Conservation (phyloP, 177 flowering plant genomes). For the Telopea speciosissima region DNA sequence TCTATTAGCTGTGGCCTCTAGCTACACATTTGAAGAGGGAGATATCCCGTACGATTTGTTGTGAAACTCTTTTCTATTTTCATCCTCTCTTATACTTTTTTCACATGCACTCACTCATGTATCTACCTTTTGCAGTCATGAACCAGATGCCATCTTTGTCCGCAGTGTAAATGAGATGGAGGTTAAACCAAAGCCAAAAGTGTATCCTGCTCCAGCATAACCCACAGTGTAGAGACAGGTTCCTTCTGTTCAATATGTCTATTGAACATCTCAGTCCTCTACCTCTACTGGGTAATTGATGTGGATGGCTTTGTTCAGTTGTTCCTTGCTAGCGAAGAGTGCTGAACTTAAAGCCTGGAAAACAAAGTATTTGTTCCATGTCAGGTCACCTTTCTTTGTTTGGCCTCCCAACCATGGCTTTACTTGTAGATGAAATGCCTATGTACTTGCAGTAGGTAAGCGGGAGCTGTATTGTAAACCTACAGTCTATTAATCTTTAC, state of each 20-base stretch:
- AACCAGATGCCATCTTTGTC: slow-evolving; percentile 87
- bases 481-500: neutral
- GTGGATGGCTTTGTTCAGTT: neutral
- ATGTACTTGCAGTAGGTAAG: neutral
- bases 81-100: neutral
- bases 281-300: neutral
- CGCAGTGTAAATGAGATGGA: slow-evolving; percentile 89
- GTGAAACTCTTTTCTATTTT: neutral
- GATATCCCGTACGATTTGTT: slow-evolving; percentile 57
- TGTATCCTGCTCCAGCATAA: slow-evolving; percentile 42
- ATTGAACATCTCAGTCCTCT: neutral
- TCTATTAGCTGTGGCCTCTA: slow-evolving; percentile 91
- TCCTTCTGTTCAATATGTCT: neutral
- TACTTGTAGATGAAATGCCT: neutral
- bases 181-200: slow-evolving; percentile 96
- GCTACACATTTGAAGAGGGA: slow-evolving; percentile 97
- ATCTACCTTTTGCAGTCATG: slow-evolving; percentile 61
- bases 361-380: neutral
- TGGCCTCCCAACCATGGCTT: neutral
- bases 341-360: neutral
- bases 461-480: neutral
- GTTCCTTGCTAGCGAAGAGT: neutral
- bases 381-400: neutral
- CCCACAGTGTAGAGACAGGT: neutral
- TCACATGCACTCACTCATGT: slow-evolving; percentile 3